Base-by-base conservation (phyloP, 306 rosid genomes). In the Cicer chorassanicum region DNA sequence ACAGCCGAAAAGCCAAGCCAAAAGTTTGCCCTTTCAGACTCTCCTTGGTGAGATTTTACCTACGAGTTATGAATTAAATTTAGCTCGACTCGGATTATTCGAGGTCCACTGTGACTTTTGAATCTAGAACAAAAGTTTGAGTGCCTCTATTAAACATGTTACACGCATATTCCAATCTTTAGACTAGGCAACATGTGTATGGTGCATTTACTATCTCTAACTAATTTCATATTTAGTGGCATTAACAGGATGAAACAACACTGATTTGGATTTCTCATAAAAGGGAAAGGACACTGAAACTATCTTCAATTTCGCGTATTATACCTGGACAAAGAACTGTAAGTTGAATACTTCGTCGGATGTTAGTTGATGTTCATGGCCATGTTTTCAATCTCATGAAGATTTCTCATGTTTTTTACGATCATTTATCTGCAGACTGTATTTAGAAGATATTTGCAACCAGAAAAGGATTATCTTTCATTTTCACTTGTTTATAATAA, bases 281-380 rank as follows among this genome's bases (percentile, higher is more conserved):
- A 81, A 89, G 68, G 75, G 95, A 94, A 80, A 88, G 91, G 57
- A 82, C 43, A 51, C 62, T 94, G 88, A 88, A 89, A 63, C 67
- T 91, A 79, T 87, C 90, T 55, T 66, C 64, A 0, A 73, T 93
- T 70, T 73, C 84, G 1, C 79, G 83, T 48, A 87, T 93, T 72
- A 84, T 85, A 60, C 85, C 91, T 21, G 96, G 97, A 82, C 98
- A 93, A 53, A 88, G 97, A 89, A 91, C 94, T 16, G 98, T 91
- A 80, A 91, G 98, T 87, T 77, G 63, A 72, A 86, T 66, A 65
- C 61, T 73, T 18, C 2, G 29, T 34, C 39, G 1, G 19, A 10
- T 42, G 38, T 50, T 48, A 49, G 51, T 16, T 50, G n/a, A 50
- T 61, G 14, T 57, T 40, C 53, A 29, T 51, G 55, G 7, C 14